Conservation (phyloP, 2,329 filamentous ascomycete genomes). For the Amesomyces nigricolor region DNA sequence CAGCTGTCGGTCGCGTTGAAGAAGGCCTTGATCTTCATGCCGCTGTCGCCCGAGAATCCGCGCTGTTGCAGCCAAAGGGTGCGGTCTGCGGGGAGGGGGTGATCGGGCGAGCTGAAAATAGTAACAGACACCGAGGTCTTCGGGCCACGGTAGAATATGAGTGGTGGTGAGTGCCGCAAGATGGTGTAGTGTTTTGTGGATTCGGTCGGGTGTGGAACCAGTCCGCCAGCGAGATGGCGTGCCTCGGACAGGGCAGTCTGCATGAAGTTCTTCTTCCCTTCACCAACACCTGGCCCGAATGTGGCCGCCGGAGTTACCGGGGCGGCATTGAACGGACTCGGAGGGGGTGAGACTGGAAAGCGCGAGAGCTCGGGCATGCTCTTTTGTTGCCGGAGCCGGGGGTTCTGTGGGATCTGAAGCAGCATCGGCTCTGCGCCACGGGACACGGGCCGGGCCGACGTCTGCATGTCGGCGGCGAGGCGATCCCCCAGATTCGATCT, state of each 20-base stretch:
- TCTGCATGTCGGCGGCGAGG: background rate
- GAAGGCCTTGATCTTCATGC: conserved; percentile 60
- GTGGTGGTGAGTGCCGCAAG: conserved; percentile 57
- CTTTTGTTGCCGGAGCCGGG: conserved; percentile 14
- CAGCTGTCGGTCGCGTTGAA: conserved; percentile 54
- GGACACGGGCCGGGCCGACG: conserved; percentile 8
- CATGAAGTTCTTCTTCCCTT: conserved; percentile 32
- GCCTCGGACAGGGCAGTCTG: conserved; percentile 52
- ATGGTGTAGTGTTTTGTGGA: conserved; percentile 62
- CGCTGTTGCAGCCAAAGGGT: conserved; percentile 64
- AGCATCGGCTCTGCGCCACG: conserved; percentile 11
- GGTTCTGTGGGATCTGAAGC: conserved; percentile 7
- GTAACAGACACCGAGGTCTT: conserved; percentile 59
- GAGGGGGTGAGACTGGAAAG: background rate
- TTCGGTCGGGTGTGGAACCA: conserved; percentile 58
- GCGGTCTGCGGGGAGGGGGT: conserved; percentile 49
- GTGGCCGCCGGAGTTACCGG: conserved; percentile 10
- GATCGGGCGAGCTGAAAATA: conserved; percentile 51
- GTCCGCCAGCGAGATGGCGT: conserved; percentile 58
- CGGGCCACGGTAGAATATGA: conserved; percentile 62
- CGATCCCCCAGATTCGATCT: background rate
- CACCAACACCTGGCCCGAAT: conserved; percentile 13
- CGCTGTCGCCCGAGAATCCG: conserved; percentile 62
- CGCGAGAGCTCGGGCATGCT: conserved; percentile 19
- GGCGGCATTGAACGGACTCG: conserved; percentile 4